Percentiles rank a stretch among this genome's conserved stretches.
Evolutionary conservation across 768 basidiomycete species (phyloP).

Genomic region (Trametes cubensis): DNA sequence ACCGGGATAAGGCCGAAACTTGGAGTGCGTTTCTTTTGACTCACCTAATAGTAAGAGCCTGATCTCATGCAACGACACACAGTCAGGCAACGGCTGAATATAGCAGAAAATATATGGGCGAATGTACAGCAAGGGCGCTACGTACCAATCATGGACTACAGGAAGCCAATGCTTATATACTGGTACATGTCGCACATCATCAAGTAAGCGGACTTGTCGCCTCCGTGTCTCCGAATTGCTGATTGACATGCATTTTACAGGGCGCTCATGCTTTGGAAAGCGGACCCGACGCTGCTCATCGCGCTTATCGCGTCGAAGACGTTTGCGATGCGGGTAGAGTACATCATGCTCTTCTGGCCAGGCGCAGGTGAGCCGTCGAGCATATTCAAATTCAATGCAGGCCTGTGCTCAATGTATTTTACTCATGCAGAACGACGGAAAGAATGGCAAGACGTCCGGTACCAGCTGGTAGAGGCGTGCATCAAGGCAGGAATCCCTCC

Average conservation of each 20-base stretch:
- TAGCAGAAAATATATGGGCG: not conserved
- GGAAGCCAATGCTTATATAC: conserved; percentile 69
- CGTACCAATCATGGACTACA: conserved; percentile 58
- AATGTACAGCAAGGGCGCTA: conserved; percentile 35
- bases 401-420: not conserved
- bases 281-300: conserved; percentile 56
- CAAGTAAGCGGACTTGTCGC: conserved; percentile 39
- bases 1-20: conserved; percentile 28
- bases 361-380: conserved; percentile 49
- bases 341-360: conserved; percentile 64
- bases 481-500: conserved; percentile 46
- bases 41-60: not conserved
- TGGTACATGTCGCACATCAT: conserved; percentile 76
- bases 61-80: conserved; percentile 34
- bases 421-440: conserved; percentile 50
- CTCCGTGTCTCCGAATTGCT: no score
- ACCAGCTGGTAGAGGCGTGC: conserved; percentile 50
- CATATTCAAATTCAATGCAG: not conserved
- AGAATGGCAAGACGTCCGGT: conserved; percentile 51
- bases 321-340: conserved; percentile 59
- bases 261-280: conserved; percentile 59
- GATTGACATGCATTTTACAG: conserved; percentile 33
- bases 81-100: conserved; percentile 4
- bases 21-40: conserved; percentile 23
- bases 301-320: conserved; percentile 64